Evolutionary conservation across 2,329 filamentous ascomycete species (phyloP), one percentile per base, ranked within the genome.

Genomic region (Tolypocladium album): DNA sequence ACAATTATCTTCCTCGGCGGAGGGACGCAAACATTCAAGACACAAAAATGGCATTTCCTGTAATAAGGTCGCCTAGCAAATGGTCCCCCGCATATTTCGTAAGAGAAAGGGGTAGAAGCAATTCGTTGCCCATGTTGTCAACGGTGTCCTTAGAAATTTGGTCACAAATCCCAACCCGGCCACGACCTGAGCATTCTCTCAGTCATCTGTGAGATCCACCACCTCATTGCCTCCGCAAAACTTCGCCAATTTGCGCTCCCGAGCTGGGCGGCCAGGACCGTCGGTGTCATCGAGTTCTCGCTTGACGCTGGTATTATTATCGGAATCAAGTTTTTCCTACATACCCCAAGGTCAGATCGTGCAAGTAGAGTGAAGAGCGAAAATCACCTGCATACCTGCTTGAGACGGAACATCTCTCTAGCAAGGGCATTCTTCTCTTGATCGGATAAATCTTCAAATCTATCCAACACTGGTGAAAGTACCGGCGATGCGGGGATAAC

Each of bases 401-500:
- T 61, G 0, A 56, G 36, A 3, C 17, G 61, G 2, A 69, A 40
- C 57, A 64, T 59, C 55, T 69, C 59, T n/a, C 22, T 9, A 3
- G 66, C 66, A 2, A 70, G 60, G 3, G 56, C 58, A 5, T 66
- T 64, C 24, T 68, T 61, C 11, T 70, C 61, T 4, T 22, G 55
- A 1, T 62, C 57, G 0, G 64, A 62, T 9, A 70, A 60, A 9
- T 15, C 22, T 15, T 57, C 55, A 20, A 69, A 55, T 9, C 38
- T 36, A 5, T 53, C 42, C 36, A 62, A 43, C 1, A 17, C 12
- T 6, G 17, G 9, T 38, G 38, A 31, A 1, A 57, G 55, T 3
- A 63, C 55, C 1, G 64, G 60, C 9, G 62, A 60, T 20, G 58
- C 63, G 50, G 66, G 67, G 1, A 70, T 63, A 4, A 70, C 64